phyloP scores from a whole-genome alignment of 2,329 filamentous ascomycete genomes.

The Hypomyces perniciosus region DNA sequence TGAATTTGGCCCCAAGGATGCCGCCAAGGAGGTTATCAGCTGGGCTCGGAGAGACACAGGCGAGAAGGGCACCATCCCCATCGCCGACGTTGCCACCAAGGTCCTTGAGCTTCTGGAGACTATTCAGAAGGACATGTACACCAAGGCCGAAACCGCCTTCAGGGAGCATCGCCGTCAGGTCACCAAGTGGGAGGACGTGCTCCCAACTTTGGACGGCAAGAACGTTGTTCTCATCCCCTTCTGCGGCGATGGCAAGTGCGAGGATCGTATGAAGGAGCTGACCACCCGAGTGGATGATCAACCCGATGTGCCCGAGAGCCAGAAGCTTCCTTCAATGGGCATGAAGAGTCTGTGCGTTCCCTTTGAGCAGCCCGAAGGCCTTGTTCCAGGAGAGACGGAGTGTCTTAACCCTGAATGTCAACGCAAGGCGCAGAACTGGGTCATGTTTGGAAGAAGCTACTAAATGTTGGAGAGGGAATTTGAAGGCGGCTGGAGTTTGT shows the following conservation, averaged over 20 bases:
- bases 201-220: constrained; percentile 83
- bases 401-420: constrained; percentile 87
- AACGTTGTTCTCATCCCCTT: constrained; percentile 90
- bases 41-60: constrained; percentile 82
- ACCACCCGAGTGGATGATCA: constrained; percentile 69
- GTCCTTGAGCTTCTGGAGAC: constrained; percentile 79
- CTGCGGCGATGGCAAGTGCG: constrained; percentile 75
- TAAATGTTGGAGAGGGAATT: constrained; percentile 20
- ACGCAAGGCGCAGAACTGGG: constrained; percentile 73
- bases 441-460: constrained; percentile 81
- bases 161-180: constrained; percentile 73
- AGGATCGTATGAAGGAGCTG: constrained; percentile 91
- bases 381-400: constrained; percentile 76
- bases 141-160: constrained; percentile 72
- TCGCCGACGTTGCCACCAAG: constrained; percentile 65
- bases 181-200: constrained; percentile 84
- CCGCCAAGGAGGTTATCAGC: constrained; percentile 76
- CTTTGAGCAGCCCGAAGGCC: constrained; percentile 78
- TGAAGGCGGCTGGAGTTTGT: constrained; percentile 4
- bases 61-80: constrained; percentile 73
- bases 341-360: constrained; percentile 67
- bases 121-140: constrained; percentile 79
- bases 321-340: constrained; percentile 53
- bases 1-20: constrained; percentile 94
- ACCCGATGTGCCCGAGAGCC: constrained; percentile 45